Base-by-base conservation (phyloP, 202 grass and related monocot genomes). In the Panicum hallii region DNA sequence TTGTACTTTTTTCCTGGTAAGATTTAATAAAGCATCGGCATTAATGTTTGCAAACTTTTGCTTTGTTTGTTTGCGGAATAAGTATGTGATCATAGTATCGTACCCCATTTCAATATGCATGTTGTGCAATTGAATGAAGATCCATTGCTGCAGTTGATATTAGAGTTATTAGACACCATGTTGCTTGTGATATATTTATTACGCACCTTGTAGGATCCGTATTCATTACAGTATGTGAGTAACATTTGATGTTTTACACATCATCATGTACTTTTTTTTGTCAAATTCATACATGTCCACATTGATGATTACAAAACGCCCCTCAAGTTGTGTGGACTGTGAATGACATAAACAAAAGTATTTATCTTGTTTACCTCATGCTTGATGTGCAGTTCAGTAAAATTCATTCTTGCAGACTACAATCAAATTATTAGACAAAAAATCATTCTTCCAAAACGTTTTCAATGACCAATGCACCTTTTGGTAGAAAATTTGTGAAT, bases 1-100 rank as follows among this genome's bases (percentile, higher is more conserved):
- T 45, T 67, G 6, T 69, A 19, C 61, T 0, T 81, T 80, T 72
- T 53, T 48, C 14, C 26, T n/a, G 34, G 15, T 52, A 38, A 84
- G 56, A 69, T 43, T 68, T 54, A 55, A 46, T 70, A 40, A 16
- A 63, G 6, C 23, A 63, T n/a, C 36, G 14, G 0, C 19, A 55
- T 16, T 63, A 15, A 44, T 69, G 28, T 53, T 14, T 32, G 50
- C 22, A 80, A 67, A 50, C 12, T 16, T 66, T 76, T 70, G 9
- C 14, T 57, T 55, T 54, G 55, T 13, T 43, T 67, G 4, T 54
- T 55, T 55, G 19, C 2, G 30, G 7, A 34, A 42, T 69, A 44
- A 54, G 4, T 20, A 56, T 38, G 10, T 12, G 11, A 23, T 55
- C 48, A 43, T 80, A 43, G 43, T 80, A 54, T 43, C 28, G n/a